Evolutionary conservation across 2,329 filamentous ascomycete genomes (phyloP).

Genomic region (Colletotrichum godetiae): DNA sequence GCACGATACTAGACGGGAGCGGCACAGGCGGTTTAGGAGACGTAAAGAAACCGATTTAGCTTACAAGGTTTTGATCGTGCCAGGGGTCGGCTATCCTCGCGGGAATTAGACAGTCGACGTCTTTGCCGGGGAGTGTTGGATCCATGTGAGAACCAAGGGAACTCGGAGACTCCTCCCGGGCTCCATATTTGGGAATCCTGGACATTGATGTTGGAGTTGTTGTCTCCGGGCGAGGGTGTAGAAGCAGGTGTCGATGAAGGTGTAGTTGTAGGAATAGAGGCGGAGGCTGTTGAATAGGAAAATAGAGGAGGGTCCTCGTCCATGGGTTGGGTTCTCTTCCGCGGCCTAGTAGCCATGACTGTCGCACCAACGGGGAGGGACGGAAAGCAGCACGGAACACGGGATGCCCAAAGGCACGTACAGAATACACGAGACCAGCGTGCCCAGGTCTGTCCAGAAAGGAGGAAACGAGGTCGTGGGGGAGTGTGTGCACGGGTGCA

Average conservation of each 20-base stretch:
- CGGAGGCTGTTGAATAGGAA: not conserved
- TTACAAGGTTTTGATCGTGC: not conserved
- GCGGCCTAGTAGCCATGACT: not conserved
- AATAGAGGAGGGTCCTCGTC: constrained; percentile 4
- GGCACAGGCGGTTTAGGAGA: not conserved
- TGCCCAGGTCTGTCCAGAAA: not conserved
- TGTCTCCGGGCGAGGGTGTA: not conserved
- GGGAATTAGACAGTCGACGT: constrained; percentile 11
- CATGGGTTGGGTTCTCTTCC: constrained; percentile 15
- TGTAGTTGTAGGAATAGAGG: constrained; percentile 1
- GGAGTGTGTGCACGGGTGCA: not conserved
- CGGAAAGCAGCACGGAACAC: constrained; percentile 1
- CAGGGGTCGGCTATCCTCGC: not conserved
- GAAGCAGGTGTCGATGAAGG: constrained; percentile 1
- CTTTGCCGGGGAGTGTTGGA: constrained; percentile 6
- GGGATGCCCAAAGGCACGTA: not conserved
- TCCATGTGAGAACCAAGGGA: not conserved
- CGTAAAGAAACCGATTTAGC: not conserved
- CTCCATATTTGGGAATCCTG: not conserved
- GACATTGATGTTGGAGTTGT: not conserved
- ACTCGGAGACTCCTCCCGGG: not conserved
- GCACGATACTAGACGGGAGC: not conserved
- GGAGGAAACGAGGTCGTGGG: not conserved
- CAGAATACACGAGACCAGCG: constrained; percentile 5
- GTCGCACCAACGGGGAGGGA: not conserved